A percentile compares a stretch with the other conserved stretches of the same genome.
phyloP scores from a whole-genome alignment of 306 rosid genomes.

The Rubus parviflorus region DNA sequence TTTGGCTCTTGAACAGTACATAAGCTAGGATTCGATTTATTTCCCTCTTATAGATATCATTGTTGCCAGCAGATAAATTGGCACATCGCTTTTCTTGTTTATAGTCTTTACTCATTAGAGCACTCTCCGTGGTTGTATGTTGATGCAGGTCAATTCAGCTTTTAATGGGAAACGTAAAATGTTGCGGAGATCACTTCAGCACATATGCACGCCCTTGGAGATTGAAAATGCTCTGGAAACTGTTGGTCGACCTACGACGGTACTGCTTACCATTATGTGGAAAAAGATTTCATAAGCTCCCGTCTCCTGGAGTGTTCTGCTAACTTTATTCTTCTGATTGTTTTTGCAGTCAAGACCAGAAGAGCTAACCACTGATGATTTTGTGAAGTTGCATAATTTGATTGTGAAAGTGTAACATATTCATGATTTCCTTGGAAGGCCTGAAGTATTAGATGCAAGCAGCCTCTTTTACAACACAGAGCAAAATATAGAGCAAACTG shows the following conservation, averaged over 20 bases:
- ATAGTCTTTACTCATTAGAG: background rate
- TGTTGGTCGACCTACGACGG: constrained; percentile 63
- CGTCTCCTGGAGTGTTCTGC: background rate
- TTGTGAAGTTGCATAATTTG: constrained; percentile 67
- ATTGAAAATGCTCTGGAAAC: constrained; percentile 68
- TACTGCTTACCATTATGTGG: constrained; percentile 21
- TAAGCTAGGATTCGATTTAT: background rate
- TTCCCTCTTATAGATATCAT: background rate
- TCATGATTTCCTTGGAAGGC: constrained; percentile 15
- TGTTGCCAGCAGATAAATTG: background rate
- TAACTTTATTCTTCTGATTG: constrained; percentile 1
- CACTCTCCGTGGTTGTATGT: background rate
- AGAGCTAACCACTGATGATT: constrained; percentile 73
- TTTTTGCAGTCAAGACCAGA: constrained; percentile 73
- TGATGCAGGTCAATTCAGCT: constrained; percentile 72
- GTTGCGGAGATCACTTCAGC: constrained; percentile 86
- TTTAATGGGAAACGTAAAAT: constrained; percentile 91
- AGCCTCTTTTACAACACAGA: background rate
- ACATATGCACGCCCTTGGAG: constrained; percentile 60
- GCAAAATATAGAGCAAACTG: background rate
- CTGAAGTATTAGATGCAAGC: constrained; percentile 2
- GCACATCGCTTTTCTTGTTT: background rate
- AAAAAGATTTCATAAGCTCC: background rate
- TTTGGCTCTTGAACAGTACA: background rate
- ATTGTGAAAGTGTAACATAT: constrained; percentile 42